Evolutionary conservation across 1,139 yeast genomes (phyloP).

Genomic region (Lodderomyces beijingensis): DNA sequence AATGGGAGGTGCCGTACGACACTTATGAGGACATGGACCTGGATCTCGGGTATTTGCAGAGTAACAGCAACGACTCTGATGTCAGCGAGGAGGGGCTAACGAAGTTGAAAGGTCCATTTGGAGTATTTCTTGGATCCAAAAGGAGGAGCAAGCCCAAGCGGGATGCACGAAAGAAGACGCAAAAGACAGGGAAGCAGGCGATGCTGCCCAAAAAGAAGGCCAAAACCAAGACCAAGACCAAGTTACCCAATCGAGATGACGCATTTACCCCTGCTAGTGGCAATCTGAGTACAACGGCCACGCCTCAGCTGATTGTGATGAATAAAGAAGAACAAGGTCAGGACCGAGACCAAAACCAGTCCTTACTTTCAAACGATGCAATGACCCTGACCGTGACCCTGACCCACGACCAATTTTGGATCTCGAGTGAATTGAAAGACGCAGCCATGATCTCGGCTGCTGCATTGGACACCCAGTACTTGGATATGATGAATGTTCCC

Average conservation of each 20-base stretch:
- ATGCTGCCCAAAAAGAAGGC: too few relatives aligned
- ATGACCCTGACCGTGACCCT: not conserved
- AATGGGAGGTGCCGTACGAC: slow-evolving; percentile 58
- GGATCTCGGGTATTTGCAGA: slow-evolving; percentile 60
- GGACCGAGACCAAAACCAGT: too few relatives aligned
- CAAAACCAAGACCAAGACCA: too few relatives aligned
- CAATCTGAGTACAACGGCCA: too few relatives aligned
- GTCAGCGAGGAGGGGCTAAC: slow-evolving; percentile 44
- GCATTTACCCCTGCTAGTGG: too few relatives aligned
- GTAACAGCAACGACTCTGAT: slow-evolving; percentile 35
- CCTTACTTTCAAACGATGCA: too few relatives aligned
- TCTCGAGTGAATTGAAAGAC: slow-evolving; percentile 64
- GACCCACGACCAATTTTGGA: slow-evolving; percentile 48
- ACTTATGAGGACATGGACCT: slow-evolving; percentile 81
- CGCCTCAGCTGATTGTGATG: too few relatives aligned
- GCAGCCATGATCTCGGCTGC: slow-evolving; percentile 73
- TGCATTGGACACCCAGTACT: slow-evolving; percentile 56
- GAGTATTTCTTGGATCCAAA: slow-evolving; percentile 50
- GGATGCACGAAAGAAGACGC: too few relatives aligned
- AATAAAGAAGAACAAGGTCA: too few relatives aligned
- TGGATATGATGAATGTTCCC: slow-evolving; percentile 41
- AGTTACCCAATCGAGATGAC: too few relatives aligned
- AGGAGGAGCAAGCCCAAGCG: not conserved
- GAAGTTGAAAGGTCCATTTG: slow-evolving; percentile 73
- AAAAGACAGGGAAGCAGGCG: too few relatives aligned